phyloP scores from a whole-genome alignment of 139 green algal genomes.

The Volvox reticuliferus region DNA sequence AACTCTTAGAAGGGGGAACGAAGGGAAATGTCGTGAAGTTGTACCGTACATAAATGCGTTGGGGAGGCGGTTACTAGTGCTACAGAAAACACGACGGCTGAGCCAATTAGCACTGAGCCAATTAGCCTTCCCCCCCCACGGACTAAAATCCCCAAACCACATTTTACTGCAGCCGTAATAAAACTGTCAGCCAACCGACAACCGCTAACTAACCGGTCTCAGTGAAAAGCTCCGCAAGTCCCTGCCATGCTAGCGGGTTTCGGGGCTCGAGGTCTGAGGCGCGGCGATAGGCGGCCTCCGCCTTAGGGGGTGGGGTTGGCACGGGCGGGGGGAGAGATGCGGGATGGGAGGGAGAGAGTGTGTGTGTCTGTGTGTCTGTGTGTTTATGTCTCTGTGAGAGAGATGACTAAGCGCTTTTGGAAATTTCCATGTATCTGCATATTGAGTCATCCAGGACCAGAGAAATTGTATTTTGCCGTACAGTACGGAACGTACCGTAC shows the following conservation, averaged over 20 bases:
- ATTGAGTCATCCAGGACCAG: too few species aligned
- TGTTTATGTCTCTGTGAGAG: not conserved
- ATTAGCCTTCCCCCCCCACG: not conserved
- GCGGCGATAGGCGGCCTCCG: conserved; percentile 69
- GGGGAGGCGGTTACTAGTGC: too few species aligned
- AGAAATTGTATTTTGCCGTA: too few species aligned
- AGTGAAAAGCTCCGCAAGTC: conserved; percentile 74
- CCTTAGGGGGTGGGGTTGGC: conserved; percentile 39
- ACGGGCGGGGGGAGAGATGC: not conserved
- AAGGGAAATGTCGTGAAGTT: too few species aligned
- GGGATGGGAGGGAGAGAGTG: not conserved
- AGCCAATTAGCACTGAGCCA: too few species aligned
- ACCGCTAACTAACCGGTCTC: conserved; percentile 43
- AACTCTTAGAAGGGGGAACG: too few species aligned
- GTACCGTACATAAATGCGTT: too few species aligned
- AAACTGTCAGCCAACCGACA: not conserved
- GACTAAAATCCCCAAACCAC: not conserved
- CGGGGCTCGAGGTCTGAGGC: conserved; percentile 64
- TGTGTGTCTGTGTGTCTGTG: not conserved
- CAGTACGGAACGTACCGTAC: conserved; percentile 21
- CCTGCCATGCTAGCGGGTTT: conserved; percentile 75
- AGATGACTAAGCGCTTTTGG: not conserved
- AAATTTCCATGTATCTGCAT: not conserved
- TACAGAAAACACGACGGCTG: too few species aligned
- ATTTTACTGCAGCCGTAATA: too few species aligned